Percentiles rank a stretch among this genome's conserved stretches.
Conservation (phyloP, 2,329 filamentous ascomycete species). For the Penicillium freii region DNA sequence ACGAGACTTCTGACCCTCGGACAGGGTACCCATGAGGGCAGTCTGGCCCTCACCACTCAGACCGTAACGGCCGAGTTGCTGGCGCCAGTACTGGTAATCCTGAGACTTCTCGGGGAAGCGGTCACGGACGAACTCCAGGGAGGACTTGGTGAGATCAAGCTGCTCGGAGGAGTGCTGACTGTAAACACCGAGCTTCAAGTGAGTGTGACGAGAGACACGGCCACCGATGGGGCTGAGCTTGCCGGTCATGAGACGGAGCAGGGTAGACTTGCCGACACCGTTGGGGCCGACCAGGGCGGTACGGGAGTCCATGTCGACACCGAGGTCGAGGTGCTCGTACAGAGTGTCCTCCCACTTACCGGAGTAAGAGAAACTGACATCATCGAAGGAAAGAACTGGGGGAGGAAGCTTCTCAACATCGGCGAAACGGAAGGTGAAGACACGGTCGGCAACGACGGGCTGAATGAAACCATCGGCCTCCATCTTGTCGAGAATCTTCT, state of each 20-base stretch:
- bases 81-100: constrained; percentile 99
- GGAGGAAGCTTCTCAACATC: constrained; percentile 99
- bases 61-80: constrained; percentile 93
- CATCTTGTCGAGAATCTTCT: constrained; percentile 99
- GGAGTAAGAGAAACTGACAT: constrained; percentile 97
- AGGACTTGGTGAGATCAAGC: constrained; percentile 95
- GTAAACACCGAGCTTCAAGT: constrained; percentile 98
- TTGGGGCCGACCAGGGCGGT: constrained; percentile 96
- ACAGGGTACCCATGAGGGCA: constrained; percentile 94
- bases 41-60: constrained; percentile 92
- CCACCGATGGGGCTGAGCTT: constrained; percentile 83
- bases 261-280: constrained; percentile 97
- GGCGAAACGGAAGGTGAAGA: constrained; percentile 97
- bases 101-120: constrained; percentile 87
- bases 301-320: constrained; percentile 99
- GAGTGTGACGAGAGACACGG: constrained; percentile 84
- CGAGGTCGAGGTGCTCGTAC: constrained; percentile 94
- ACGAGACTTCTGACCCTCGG: constrained; percentile 95
- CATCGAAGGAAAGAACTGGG: constrained; percentile 91
- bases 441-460: constrained; percentile 75
- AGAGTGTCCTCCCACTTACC: constrained; percentile 85
- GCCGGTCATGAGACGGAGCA: constrained; percentile 94
- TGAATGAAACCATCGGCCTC: constrained; percentile 98
- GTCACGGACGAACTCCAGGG: constrained; percentile 95
- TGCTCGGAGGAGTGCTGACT: constrained; percentile 98